These are phyloP conservation scores for Allium fistulosum DNA, from an alignment of 106 monocot species.

Conservation along the genomic window DNA sequence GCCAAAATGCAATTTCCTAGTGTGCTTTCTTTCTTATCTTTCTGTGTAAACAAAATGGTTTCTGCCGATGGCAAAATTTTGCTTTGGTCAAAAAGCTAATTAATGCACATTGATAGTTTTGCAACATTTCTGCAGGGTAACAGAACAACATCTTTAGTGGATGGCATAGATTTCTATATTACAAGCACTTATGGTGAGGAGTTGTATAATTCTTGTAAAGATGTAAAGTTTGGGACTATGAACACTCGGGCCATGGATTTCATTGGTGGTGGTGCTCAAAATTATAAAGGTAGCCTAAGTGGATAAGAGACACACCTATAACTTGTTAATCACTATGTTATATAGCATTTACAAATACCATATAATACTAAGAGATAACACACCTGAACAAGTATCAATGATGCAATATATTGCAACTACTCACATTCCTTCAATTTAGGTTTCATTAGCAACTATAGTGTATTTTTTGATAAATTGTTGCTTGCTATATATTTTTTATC, in stretches of 20 bases:
- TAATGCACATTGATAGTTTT: not conserved
- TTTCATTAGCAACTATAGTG: no score
- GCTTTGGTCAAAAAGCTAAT: no score
- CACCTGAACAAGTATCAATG: not conserved
- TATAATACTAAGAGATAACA: not conserved
- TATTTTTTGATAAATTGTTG: no score
- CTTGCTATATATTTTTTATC: no score
- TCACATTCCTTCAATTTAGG: no score
- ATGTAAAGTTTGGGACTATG: conserved; percentile 97
- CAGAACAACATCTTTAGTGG: conserved; percentile 51
- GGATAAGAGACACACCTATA: not conserved
- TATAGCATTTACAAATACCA: not conserved
- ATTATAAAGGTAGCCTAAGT: conserved; percentile 53
- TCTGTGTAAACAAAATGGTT: no score
- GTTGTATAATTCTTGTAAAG: conserved; percentile 90
- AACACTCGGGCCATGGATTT: conserved; percentile 96
- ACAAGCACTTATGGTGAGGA: conserved; percentile 51
- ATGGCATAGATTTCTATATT: conserved; percentile 76
- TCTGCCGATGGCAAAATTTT: no score
- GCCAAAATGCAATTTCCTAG: no score
- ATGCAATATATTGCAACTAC: not conserved
- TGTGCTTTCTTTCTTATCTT: no score
- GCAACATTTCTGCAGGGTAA: conserved; percentile 36
- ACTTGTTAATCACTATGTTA: conserved; percentile 1
- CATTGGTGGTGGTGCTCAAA: conserved; percentile 79